phyloP scores from a whole-genome alignment of 306 rosid species.

The Cucurbita ficifolia region DNA sequence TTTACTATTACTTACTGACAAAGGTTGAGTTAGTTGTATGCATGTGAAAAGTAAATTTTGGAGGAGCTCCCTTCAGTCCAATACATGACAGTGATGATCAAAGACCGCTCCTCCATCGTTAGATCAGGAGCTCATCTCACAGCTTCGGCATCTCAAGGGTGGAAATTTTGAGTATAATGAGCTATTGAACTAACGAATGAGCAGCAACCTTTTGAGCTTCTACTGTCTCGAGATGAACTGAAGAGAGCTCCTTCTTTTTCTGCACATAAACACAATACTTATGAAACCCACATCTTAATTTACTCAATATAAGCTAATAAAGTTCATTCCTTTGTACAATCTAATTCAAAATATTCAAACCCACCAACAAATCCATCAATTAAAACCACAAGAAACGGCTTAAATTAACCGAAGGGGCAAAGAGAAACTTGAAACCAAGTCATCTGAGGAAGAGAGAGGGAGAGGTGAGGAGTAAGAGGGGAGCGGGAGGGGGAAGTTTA shows the following conservation, averaged over 20 bases:
- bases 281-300: too few relatives aligned
- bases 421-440: not conserved
- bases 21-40: too few relatives aligned
- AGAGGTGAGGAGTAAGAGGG: not conserved
- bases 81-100: slow-evolving; percentile 52
- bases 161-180: slow-evolving; percentile 9
- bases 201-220: slow-evolving; percentile 45
- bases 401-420: too few relatives aligned
- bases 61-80: slow-evolving; percentile 99
- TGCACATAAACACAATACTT: not conserved
- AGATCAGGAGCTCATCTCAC: slow-evolving; percentile 60
- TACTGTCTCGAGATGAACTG: slow-evolving; percentile 68
- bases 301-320: not conserved
- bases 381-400: not conserved
- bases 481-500: not conserved
- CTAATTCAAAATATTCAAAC: not conserved
- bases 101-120: slow-evolving; percentile 79
- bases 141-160: not conserved
- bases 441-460: not conserved
- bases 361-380: not conserved
- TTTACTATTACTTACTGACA: too few relatives aligned
- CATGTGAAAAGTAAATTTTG: not conserved
- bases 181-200: slow-evolving; percentile 82
- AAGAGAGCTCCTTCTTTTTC: slow-evolving; percentile 49
- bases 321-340: not conserved